Evolutionary conservation across 1,284 basidiomycete species (phyloP).

Genomic region (Malassezia brasiliensis): DNA sequence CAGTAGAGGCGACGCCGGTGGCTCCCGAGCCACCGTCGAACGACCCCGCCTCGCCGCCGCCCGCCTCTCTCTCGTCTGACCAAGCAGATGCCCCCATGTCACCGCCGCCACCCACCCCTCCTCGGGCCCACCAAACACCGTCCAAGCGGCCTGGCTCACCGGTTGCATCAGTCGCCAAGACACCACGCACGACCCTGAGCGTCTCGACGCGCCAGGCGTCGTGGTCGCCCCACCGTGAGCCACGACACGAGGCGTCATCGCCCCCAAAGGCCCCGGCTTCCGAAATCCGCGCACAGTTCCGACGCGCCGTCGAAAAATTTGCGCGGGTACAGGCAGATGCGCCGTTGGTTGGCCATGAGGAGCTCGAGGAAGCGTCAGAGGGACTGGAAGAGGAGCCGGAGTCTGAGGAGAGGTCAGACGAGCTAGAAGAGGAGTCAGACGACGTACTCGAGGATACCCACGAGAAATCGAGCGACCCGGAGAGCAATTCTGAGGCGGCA

Average conservation of each 20-base stretch:
- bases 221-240: background rate
- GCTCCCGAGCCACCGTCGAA: no score
- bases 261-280: background rate
- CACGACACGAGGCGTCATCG: background rate
- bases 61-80: no score
- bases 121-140: background rate
- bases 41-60: no score
- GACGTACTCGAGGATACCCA: background rate
- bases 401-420: background rate
- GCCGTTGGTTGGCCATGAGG: background rate
- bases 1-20: no score
- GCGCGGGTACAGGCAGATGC: background rate
- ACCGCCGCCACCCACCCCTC: background rate
- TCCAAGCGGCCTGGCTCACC: background rate
- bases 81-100: background rate
- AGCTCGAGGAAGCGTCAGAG: background rate
- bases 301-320: constrained; percentile 11
- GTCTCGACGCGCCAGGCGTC: background rate
- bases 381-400: background rate
- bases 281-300: constrained; percentile 8
- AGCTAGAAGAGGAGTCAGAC: background rate
- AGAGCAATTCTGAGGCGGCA: no score
- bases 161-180: background rate
- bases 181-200: background rate
- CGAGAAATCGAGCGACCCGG: no score